Base-by-base conservation (phyloP, 768 basidiomycete genomes). In the Amyloporia xantha region DNA sequence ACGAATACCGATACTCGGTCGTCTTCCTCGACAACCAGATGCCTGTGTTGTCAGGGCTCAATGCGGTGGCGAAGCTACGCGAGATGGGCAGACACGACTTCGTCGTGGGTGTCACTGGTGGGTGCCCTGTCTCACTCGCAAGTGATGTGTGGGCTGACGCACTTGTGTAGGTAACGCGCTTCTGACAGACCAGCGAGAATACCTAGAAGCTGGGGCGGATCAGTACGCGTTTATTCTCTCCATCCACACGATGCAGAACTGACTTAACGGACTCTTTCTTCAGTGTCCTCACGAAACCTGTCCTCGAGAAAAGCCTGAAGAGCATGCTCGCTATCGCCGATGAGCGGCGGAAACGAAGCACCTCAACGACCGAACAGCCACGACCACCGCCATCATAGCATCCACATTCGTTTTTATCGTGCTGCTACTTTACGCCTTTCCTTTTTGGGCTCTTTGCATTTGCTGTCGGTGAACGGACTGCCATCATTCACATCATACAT, bases 231-330 rank as follows among this genome's bases (percentile, higher is more conserved):
- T 43, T 10, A 13, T 27, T 41, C 21, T 50, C 30, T 3, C 28
- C 19, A 13, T 21, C 21, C 25, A 21, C 15, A 23, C 39, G 17
- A 28, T 30, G 41, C 40, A 52, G 11, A 27, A 26, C 44, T 47
- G 44, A 4, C 48, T n/a, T n/a, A n/a, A n/a, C n/a, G n/a, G n/a
- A n/a, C n/a, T n/a, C n/a, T 15, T 19, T 41, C 24, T 49, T 50
- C 48, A 88, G 85, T 44, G 79, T 91, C 13, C 65, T 91, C 52
- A 89, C 85, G 41, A 91, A 91, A 66, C 88, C 89, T 0, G 88
- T 90, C 2, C 66, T 75, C 20, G 85, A 88, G 66, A 74, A 71
- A 44, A 73, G 68, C 53, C 53, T 76, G 19, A 66, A 66, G 53
- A 60, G 59, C 19, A 71, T 76, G 68, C 59, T 76, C 48, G 61